phyloP scores from a whole-genome alignment of 2,329 filamentous ascomycete species.

The Cordyceps javanica region DNA sequence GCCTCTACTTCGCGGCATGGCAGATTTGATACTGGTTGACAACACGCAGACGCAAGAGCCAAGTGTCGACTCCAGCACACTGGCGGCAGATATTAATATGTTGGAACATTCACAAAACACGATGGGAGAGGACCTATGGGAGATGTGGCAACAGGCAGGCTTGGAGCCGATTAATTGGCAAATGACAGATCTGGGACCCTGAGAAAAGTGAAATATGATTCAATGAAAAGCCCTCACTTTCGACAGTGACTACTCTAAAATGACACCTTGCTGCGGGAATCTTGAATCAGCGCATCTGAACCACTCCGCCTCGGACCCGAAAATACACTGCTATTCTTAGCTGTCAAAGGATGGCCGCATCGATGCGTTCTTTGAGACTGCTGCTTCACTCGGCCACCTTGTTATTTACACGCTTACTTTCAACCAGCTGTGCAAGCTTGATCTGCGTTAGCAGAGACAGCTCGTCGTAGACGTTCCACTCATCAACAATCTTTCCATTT shows the following conservation, averaged over 20 bases:
- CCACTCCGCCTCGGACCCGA: too few relatives aligned
- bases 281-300: too few relatives aligned
- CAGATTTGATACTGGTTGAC: background rate
- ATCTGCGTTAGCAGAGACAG: conserved; percentile 4
- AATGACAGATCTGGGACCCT: background rate
- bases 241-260: too few relatives aligned
- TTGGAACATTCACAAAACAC: background rate
- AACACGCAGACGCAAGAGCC: background rate
- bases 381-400: background rate
- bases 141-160: background rate
- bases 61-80: background rate
- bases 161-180: conserved; percentile 2
- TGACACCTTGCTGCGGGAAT: too few relatives aligned
- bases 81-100: background rate
- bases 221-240: background rate
- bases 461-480: conserved; percentile 10
- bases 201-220: too few relatives aligned
- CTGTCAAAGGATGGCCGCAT: too few relatives aligned
- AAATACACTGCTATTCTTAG: too few relatives aligned
- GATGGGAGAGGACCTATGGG: background rate
- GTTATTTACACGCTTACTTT: background rate
- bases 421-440: background rate
- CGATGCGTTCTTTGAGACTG: too few relatives aligned
- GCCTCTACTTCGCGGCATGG: background rate
- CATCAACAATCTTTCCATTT: conserved; percentile 3